Evolutionary conservation across 352 stramenopile species (phyloP), one percentile per base, ranked within the genome.

Genomic region (Globisporangium lucens): DNA sequence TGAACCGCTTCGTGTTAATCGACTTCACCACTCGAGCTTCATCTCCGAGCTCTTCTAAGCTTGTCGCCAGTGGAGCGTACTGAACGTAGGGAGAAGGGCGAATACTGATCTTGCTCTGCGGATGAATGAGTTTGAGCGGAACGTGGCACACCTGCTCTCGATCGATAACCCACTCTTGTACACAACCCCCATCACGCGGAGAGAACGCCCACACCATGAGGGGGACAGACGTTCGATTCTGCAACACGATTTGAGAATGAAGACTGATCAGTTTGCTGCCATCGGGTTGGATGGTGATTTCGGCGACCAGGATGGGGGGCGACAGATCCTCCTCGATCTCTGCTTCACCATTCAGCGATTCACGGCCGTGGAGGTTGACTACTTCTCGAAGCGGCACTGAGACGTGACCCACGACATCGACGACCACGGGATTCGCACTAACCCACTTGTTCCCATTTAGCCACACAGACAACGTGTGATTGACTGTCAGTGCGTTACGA

Each of bases 171-270:
- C 89, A 96, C 56, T 92, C 84, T 55, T 87, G 79, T 66, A 82
- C 84, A 51, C 66, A 89, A 4, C 89, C 89, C 33, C 84, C 86
- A 12, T 93, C 84, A 30, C 86, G 84, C 69, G 89, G 89, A 5
- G 87, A 93, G 75, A 94, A 96, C 13, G 83, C 87, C 89, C 89
- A 96, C 4, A 96, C 78, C 83, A 95, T 94, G 30, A 96, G 69
- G 3, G 89, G 89, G 62, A 96, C 81, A 20, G 85, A 93, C 4
- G 89, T 95, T 74, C 88, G 82, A 49, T 96, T 96, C 70, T 93
- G 85, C 7, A 96, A 69, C 35, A 95, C 85, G 20, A 96, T 76
- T 66, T 95, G 89, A 33, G 89, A 96, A 71, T 95, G 89, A 13
- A 96, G 57, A 24, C 85, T 93, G 65, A 95, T 94, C 47, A 96